These are phyloP conservation scores for Chimonanthus praecox DNA, from an alignment of 164 flowering plant species.

Conservation along the genomic window DNA sequence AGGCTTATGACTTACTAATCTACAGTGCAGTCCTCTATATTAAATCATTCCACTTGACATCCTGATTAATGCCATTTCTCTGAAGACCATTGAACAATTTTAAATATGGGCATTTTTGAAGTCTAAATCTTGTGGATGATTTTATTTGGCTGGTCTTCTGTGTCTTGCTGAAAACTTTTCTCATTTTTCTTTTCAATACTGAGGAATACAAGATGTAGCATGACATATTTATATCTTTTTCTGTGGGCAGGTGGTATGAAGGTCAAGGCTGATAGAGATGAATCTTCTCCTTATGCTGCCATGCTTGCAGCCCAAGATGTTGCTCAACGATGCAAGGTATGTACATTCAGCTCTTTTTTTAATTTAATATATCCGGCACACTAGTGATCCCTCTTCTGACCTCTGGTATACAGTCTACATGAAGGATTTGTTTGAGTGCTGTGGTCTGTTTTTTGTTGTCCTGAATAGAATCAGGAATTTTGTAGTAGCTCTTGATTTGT, in stretches of 20 bases:
- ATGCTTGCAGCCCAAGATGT: constrained; percentile 97
- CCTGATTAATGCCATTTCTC: background rate
- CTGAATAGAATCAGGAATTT: background rate
- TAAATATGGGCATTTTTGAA: background rate
- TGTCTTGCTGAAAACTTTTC: too few relatives aligned
- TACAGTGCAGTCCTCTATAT: background rate
- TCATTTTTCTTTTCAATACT: background rate
- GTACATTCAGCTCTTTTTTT: background rate
- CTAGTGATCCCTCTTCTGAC: background rate
- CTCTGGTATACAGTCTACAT: too few relatives aligned
- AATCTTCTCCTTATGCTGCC: constrained; percentile 88
- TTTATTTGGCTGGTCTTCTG: background rate
- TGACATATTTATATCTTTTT: background rate
- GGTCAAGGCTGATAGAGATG: constrained; percentile 91
- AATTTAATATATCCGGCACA: background rate
- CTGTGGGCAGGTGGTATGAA: constrained; percentile 73
- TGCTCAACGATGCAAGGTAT: constrained; percentile 76
- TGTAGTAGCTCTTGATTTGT: background rate
- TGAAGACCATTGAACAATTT: background rate
- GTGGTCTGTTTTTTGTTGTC: background rate
- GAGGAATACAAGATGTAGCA: background rate
- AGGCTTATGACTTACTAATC: background rate
- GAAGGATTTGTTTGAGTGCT: too few relatives aligned
- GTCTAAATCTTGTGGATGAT: background rate
- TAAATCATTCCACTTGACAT: too few relatives aligned